A percentile compares a stretch with the other conserved stretches of the same genome.
These are phyloP conservation scores for Aegle marmelos DNA, from an alignment of 345 rosid genomes.

Conservation along the genomic window DNA sequence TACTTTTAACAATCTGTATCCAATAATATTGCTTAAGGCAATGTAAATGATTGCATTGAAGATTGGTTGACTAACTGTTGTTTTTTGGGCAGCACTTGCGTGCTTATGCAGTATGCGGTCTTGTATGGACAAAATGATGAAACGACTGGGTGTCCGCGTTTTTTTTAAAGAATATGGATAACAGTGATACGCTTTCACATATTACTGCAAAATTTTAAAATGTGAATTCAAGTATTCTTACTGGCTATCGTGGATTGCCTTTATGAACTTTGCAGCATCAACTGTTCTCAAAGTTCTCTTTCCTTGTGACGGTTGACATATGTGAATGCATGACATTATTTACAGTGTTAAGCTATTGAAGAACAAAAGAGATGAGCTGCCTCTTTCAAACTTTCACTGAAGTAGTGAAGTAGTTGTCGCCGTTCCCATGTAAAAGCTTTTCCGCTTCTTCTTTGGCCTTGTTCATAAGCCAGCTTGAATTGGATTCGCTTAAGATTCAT, in stretches of 20 bases:
- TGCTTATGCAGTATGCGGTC: constrained; percentile 19
- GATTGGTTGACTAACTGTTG: background rate
- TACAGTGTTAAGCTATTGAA: background rate
- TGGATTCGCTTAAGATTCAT: background rate
- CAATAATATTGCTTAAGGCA: constrained; percentile 11
- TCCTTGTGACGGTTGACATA: background rate
- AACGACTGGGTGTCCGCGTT: background rate
- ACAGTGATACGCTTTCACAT: background rate
- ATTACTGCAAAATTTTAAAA: background rate
- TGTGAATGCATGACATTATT: background rate
- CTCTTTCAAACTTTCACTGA: background rate
- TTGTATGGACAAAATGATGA: constrained; percentile 15
- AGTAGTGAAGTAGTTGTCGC: background rate
- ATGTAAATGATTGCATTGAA: background rate
- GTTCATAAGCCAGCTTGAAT: background rate
- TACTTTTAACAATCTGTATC: constrained; percentile 65
- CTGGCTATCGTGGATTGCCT: background rate
- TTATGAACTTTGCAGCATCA: background rate
- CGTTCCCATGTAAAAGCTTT: background rate
- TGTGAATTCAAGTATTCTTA: background rate
- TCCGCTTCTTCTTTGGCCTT: background rate
- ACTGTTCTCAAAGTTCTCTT: background rate
- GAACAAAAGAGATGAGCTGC: background rate
- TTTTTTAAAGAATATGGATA: constrained; percentile 1
- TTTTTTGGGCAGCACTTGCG: background rate